Evolutionary conservation across 75 land plant species (phyloP).

Genomic region (Ceratopteris richardii): DNA sequence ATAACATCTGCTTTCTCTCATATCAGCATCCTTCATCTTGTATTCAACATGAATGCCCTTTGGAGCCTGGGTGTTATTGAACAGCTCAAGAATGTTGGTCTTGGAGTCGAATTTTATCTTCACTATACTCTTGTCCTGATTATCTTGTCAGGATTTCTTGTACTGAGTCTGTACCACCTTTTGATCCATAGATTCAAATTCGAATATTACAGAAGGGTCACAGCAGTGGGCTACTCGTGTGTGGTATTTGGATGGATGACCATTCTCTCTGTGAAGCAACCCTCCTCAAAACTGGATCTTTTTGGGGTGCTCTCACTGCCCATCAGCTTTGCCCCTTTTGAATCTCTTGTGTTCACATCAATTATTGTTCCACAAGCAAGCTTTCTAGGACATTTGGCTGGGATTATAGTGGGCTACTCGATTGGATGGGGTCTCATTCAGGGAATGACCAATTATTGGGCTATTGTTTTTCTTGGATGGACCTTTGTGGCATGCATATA

Average conservation of each 20-base stretch:
- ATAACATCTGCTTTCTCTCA: slow-evolving; percentile 93
- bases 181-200: slow-evolving; percentile 73
- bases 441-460: slow-evolving; percentile 96
- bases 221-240: slow-evolving; percentile 97
- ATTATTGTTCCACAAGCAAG: slow-evolving; percentile 99
- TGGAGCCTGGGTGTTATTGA: slow-evolving; percentile 96
- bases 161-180: slow-evolving; percentile 75
- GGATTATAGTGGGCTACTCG: slow-evolving; percentile 88
- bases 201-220: slow-evolving; percentile 79
- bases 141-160: slow-evolving; percentile 67
- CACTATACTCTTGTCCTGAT: slow-evolving; percentile 86
- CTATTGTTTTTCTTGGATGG: slow-evolving; percentile 71
- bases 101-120: slow-evolving; percentile 72
- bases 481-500: slow-evolving; percentile 46
- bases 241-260: slow-evolving; percentile 99
- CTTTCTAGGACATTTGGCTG: slow-evolving; percentile 88
- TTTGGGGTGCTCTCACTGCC: slow-evolving; percentile 94
- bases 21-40: slow-evolving; percentile 85
- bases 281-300: slow-evolving; percentile 79
- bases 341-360: slow-evolving; percentile 90
- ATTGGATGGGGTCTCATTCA: slow-evolving; percentile 97
- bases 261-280: slow-evolving; percentile 85
- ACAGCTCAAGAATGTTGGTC: slow-evolving; percentile 47
- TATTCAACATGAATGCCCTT: slow-evolving; percentile 98
- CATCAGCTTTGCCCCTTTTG: slow-evolving; percentile 97